Conservation (phyloP, 306 rosid species). For the Alnus glutinosa region DNA sequence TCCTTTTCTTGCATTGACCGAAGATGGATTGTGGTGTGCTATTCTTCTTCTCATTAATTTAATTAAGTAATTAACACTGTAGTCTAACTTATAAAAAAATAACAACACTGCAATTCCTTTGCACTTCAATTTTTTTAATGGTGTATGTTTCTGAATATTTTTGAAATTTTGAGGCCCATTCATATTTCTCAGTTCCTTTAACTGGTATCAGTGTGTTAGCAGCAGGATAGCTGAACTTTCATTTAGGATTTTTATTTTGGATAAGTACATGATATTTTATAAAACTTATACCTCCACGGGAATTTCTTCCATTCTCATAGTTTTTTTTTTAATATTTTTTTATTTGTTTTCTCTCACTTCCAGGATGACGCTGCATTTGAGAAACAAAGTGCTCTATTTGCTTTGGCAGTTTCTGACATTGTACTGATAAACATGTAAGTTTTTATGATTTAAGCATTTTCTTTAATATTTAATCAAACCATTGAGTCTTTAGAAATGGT, state of each 20-base stretch:
- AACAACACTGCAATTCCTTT: neutral
- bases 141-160: neutral
- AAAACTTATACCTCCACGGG: neutral
- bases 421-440: conserved; percentile 87
- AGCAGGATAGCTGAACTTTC: neutral
- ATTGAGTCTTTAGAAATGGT: neutral
- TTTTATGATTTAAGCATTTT: conserved; percentile 10
- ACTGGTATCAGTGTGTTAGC: neutral
- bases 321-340: neutral
- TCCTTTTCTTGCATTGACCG: neutral
- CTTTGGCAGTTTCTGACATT: conserved; percentile 82
- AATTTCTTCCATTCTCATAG: conserved; percentile 1
- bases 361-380: conserved; percentile 98
- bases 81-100: neutral
- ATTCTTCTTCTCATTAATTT: neutral
- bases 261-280: neutral
- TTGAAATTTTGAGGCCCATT: neutral
- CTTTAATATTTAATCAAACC: neutral
- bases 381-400: conserved; percentile 92
- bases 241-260: neutral
- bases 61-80: neutral
- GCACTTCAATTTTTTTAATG: neutral
- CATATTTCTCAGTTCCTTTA: neutral
- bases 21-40: neutral
- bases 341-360: conserved; percentile 14